Evolutionary conservation across 148 eudicot genomes (phyloP).

Genomic region (Suaeda aralocaspica): DNA sequence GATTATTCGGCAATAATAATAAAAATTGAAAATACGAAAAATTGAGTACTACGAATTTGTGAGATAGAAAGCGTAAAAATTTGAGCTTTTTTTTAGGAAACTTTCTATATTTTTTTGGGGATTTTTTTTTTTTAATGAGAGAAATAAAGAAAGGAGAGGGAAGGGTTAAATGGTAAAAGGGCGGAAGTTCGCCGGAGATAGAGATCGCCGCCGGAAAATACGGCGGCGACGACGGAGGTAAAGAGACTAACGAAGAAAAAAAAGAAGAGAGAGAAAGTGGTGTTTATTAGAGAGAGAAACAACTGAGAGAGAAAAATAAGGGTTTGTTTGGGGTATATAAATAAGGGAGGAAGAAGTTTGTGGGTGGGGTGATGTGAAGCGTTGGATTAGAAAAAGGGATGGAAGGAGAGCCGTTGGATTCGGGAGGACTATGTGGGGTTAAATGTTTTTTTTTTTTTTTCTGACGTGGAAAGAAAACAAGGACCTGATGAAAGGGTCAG

Average conservation of each 20-base stretch:
- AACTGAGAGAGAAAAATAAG: neutral
- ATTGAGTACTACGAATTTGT: too few species aligned
- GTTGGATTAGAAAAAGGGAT: conserved; percentile 3
- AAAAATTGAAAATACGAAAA: too few species aligned
- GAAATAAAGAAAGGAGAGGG: conserved; percentile 67
- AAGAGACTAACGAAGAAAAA: conserved; percentile 5
- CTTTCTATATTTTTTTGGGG: conserved; percentile 1
- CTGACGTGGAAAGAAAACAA: too few species aligned
- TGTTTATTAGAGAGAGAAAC: conserved; percentile 15
- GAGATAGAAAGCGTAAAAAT: neutral
- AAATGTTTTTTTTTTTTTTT: too few species aligned
- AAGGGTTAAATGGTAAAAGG: conserved; percentile 36
- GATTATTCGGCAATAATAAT: conserved; percentile 53
- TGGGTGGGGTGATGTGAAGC: neutral
- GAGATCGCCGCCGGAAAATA: conserved; percentile 40
- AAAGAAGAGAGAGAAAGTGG: neutral
- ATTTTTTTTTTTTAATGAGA: conserved; percentile 22
- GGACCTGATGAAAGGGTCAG: too few species aligned
- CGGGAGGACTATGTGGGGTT: too few species aligned
- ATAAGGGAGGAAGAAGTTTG: neutral
- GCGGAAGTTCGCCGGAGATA: conserved; percentile 36
- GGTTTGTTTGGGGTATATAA: conserved; percentile 4
- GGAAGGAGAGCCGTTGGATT: neutral
- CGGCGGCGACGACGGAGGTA: conserved; percentile 31
- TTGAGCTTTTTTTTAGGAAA: neutral